A percentile compares a stretch with the other conserved stretches of the same genome.
Conservation (phyloP, 371 early-diverging fungal species). For the Funneliformis caledonium region DNA sequence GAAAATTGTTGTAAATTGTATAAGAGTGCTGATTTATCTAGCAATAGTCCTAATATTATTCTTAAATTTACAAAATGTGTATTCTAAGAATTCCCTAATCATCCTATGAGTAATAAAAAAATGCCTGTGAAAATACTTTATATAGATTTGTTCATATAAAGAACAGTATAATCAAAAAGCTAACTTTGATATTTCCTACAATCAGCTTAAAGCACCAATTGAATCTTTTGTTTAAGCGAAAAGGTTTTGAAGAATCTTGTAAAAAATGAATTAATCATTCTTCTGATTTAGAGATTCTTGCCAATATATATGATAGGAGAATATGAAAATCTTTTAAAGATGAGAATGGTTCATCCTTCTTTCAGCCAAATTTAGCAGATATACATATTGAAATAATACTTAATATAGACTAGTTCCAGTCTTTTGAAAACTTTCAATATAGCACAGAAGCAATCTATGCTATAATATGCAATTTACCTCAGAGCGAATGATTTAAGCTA, state of each 20-base stretch:
- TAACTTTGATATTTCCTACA: too few species aligned
- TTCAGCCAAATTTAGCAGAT: not conserved
- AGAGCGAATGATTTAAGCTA: not conserved
- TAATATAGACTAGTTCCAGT: not conserved
- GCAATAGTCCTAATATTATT: too few species aligned
- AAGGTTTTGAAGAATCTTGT: not conserved
- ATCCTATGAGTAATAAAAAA: too few species aligned
- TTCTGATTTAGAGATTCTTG: not conserved
- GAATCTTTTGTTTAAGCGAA: not conserved
- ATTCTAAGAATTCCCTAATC: too few species aligned
- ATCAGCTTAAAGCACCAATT: too few species aligned
- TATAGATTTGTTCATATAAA: too few species aligned
- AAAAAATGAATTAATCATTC: not conserved
- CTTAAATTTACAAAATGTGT: too few species aligned
- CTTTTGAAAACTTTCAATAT: not conserved
- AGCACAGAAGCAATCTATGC: not conserved
- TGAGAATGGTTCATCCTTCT: not conserved
- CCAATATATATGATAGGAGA: not conserved
- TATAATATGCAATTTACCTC: not conserved
- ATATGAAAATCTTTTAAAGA: not conserved
- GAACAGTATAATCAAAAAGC: too few species aligned
- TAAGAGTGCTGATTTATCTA: too few species aligned
- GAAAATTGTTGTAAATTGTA: too few species aligned
- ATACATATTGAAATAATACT: not conserved
- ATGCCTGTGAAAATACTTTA: too few species aligned